phyloP scores from a whole-genome alignment of 257 asterid species.

The Solanum commersonii region DNA sequence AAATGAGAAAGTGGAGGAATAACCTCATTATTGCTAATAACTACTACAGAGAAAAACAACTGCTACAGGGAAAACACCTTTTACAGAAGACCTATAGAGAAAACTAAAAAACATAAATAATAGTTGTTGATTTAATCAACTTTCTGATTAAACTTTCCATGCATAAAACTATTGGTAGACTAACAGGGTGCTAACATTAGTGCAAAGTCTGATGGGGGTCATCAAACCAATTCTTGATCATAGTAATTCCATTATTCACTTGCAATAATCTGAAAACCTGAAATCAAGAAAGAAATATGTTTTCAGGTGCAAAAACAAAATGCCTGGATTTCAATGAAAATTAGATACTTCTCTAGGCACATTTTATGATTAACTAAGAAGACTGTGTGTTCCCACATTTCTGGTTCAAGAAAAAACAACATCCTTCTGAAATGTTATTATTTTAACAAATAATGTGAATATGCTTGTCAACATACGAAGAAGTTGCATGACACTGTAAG shows the following conservation, averaged over 20 bases:
- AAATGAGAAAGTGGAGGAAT: too few species aligned
- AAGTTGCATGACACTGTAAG: neutral
- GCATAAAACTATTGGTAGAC: too few species aligned
- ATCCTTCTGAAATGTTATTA: neutral
- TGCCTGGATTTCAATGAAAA: neutral
- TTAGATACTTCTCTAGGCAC: neutral
- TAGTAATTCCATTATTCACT: slow-evolving; percentile 88
- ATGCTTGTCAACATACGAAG: neutral
- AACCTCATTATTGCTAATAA: too few species aligned
- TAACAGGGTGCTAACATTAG: neutral
- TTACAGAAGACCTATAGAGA: too few species aligned
- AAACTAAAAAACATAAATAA: too few species aligned
- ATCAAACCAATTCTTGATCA: slow-evolving; percentile 80
- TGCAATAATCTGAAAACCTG: slow-evolving; percentile 89
- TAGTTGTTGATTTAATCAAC: too few species aligned
- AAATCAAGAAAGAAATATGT: slow-evolving; percentile 5
- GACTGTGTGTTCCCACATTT: neutral
- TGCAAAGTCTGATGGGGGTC: slow-evolving; percentile 77
- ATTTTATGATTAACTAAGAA: neutral
- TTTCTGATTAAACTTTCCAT: too few species aligned
- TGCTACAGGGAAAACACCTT: too few species aligned
- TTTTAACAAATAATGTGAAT: neutral
- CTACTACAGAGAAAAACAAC: too few species aligned
- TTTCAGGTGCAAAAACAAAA: neutral
- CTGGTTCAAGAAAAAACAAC: neutral